These are phyloP conservation scores for Saccharomyces hybrid DNA, from an alignment of 1,139 yeast genomes.

Conservation along the genomic window DNA sequence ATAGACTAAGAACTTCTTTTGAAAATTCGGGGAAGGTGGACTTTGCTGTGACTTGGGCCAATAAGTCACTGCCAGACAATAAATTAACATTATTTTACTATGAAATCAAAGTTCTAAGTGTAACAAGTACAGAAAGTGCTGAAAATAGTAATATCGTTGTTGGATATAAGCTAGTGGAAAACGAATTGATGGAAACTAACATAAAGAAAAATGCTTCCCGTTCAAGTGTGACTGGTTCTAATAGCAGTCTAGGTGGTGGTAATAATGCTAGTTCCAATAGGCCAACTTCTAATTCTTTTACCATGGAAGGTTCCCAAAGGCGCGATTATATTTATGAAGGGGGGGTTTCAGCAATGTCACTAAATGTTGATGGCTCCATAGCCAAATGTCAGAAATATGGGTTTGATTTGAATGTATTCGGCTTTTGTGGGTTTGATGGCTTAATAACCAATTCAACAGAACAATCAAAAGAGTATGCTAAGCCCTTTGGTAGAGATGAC, in stretches of 20 bases:
- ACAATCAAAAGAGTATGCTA: slow-evolving; percentile 35
- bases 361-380: neutral
- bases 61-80: slow-evolving; percentile 37
- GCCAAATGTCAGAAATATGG: slow-evolving; percentile 28
- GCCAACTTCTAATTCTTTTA: slow-evolving; percentile 1
- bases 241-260: slow-evolving; percentile 1
- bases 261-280: neutral
- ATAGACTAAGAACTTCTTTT: slow-evolving; percentile 19
- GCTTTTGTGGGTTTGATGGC: slow-evolving; percentile 52
- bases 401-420: slow-evolving; percentile 28
- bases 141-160: slow-evolving; percentile 37
- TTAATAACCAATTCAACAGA: slow-evolving; percentile 36
- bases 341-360: neutral
- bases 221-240: neutral
- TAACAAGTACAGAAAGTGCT: slow-evolving; percentile 34
- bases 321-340: neutral
- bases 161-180: slow-evolving; percentile 33
- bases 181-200: slow-evolving; percentile 7
- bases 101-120: slow-evolving; percentile 41
- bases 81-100: slow-evolving; percentile 49
- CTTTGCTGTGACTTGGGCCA: slow-evolving; percentile 38
- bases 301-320: neutral
- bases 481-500: slow-evolving; percentile 50
- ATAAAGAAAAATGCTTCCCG: slow-evolving; percentile 29
- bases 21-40: slow-evolving; percentile 27